These are phyloP conservation scores for Aspergillus neoniger DNA, from an alignment of 2,329 filamentous ascomycete species.

Conservation along the genomic window DNA sequence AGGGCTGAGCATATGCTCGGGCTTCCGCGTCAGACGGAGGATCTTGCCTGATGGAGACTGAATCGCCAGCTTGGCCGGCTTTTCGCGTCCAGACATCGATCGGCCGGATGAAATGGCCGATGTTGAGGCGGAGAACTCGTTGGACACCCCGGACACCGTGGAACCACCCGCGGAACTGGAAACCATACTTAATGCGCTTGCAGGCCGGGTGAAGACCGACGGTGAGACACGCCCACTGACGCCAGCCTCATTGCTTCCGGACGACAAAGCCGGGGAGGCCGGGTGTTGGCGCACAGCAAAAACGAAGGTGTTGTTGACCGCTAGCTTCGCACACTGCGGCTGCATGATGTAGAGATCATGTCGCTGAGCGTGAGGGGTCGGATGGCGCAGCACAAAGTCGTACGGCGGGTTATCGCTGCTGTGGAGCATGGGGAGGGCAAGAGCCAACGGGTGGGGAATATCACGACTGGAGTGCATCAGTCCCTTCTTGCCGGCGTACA, in stretches of 20 bases:
- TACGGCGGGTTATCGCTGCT: slow-evolving; percentile 91
- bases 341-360: slow-evolving; percentile 97
- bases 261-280: slow-evolving; percentile 55
- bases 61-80: slow-evolving; percentile 93
- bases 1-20: slow-evolving; percentile 46
- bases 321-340: slow-evolving; percentile 85
- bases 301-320: slow-evolving; percentile 95
- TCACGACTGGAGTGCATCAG: slow-evolving; percentile 98
- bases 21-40: slow-evolving; percentile 61
- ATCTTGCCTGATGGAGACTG: slow-evolving; percentile 96
- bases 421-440: slow-evolving; percentile 87
- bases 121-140: slow-evolving; percentile 45
- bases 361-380: slow-evolving; percentile 94
- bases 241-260: slow-evolving; percentile 36
- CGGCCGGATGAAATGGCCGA: slow-evolving; percentile 58
- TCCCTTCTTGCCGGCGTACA: slow-evolving; percentile 92
- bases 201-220: slow-evolving; percentile 55
- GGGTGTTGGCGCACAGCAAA: slow-evolving; percentile 95
- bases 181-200: slow-evolving; percentile 63
- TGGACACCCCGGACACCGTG: slow-evolving; percentile 49
- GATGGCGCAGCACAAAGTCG: slow-evolving; percentile 88
- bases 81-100: slow-evolving; percentile 51
- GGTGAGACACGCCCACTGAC: slow-evolving; percentile 52
- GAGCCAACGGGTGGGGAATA: slow-evolving; percentile 87
- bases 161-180: slow-evolving; percentile 56